Evolutionary conservation across 1,284 basidiomycete species (phyloP).

Genomic region (Ganoderma resinaceum): DNA sequence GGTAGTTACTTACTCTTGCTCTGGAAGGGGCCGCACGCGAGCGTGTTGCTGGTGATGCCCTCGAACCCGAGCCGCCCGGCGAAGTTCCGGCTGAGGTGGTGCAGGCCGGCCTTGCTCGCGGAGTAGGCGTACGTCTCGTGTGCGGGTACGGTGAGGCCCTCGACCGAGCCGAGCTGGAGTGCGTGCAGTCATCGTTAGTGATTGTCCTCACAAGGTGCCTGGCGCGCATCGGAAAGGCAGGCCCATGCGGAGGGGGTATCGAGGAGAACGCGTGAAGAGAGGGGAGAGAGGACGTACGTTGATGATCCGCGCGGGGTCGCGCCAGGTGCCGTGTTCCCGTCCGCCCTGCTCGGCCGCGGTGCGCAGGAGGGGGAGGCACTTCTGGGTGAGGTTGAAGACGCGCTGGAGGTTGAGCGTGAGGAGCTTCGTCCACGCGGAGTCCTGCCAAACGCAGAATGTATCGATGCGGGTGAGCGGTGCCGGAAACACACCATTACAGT

Average conservation of each 20-base stretch:
- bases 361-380: slow-evolving; percentile 66
- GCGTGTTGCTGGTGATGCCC: slow-evolving; percentile 71
- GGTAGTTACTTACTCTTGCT: slow-evolving; percentile 51
- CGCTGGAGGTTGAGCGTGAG: slow-evolving; percentile 73
- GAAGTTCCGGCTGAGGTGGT: slow-evolving; percentile 69
- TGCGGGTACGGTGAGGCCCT: slow-evolving; percentile 58
- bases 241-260: background rate
- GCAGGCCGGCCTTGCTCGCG: slow-evolving; percentile 67
- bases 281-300: slow-evolving; percentile 51
- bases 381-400: slow-evolving; percentile 76
- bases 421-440: slow-evolving; percentile 63
- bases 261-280: background rate
- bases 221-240: too few species aligned
- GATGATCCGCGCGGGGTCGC: slow-evolving; percentile 66
- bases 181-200: background rate
- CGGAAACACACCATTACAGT: background rate
- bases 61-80: slow-evolving; percentile 66
- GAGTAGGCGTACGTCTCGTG: slow-evolving; percentile 77
- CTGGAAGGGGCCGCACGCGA: slow-evolving; percentile 68
- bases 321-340: slow-evolving; percentile 44
- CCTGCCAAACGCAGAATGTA: slow-evolving; percentile 39
- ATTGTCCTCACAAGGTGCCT: background rate
- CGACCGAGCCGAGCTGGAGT: slow-evolving; percentile 69
- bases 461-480: background rate
- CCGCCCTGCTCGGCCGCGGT: slow-evolving; percentile 56